Conservation (phyloP, 768 basidiomycete species). For the Lactifluus hygrophoroides region DNA sequence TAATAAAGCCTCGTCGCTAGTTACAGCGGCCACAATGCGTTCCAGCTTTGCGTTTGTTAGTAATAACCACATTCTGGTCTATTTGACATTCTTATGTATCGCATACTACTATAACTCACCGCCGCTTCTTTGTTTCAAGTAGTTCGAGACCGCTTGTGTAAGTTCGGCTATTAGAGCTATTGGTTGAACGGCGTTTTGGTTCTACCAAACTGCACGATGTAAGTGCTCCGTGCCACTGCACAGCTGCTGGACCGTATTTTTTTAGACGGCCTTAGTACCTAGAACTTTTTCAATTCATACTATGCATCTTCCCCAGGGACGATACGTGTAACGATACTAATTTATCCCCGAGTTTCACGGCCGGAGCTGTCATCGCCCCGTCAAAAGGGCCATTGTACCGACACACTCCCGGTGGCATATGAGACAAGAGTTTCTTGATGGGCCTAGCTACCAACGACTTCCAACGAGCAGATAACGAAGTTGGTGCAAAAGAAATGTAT, state of each 20-base stretch:
- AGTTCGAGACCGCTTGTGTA: background rate
- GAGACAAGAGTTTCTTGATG: background rate
- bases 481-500: background rate
- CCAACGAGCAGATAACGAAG: background rate
- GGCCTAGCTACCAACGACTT: background rate
- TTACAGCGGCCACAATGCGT: background rate
- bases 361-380: background rate
- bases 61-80: background rate
- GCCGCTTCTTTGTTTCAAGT: background rate
- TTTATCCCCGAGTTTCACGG: background rate
- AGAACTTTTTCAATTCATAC: background rate
- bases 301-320: too few relatives aligned
- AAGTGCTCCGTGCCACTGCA: background rate
- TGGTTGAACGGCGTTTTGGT: slow-evolving; percentile 3
- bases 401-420: background rate
- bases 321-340: background rate
- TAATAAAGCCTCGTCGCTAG: background rate
- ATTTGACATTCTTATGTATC: background rate
- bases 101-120: background rate
- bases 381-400: background rate
- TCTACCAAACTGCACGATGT: background rate
- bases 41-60: background rate
- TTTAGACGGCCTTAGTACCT: background rate
- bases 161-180: background rate
- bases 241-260: background rate